These are phyloP conservation scores for Parachaetomium inaequale DNA, from an alignment of 495 filamentous ascomycete species.

Conservation along the genomic window DNA sequence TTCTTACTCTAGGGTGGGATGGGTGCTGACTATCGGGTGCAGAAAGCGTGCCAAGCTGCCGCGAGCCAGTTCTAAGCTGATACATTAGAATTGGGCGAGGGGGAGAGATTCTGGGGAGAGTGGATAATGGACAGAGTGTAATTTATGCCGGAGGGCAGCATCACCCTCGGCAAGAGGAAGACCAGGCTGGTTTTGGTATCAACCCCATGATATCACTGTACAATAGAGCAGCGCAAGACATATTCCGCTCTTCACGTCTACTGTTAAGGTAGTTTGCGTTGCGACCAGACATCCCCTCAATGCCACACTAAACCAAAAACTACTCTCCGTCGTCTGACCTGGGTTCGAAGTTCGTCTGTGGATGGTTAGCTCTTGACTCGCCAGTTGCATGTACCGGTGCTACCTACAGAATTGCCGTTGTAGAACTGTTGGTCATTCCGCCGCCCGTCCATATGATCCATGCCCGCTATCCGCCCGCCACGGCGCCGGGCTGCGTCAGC, in stretches of 20 bases:
- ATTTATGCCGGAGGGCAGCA: not conserved
- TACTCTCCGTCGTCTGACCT: slow-evolving; percentile 47
- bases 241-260: slow-evolving; percentile 1
- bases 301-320: slow-evolving; percentile 32
- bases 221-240: slow-evolving; percentile 2
- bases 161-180: not conserved
- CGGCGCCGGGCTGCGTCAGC: slow-evolving; percentile 3
- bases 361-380: slow-evolving; percentile 11
- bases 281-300: slow-evolving; percentile 9
- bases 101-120: not conserved
- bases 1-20: not conserved
- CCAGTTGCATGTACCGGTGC: not conserved
- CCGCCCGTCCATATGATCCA: slow-evolving; percentile 30
- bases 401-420: slow-evolving; percentile 80
- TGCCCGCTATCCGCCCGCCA: slow-evolving; percentile 26
- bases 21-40: slow-evolving; percentile 20
- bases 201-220: slow-evolving; percentile 7
- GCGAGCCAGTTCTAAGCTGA: slow-evolving; percentile 73
- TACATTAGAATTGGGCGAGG: too few relatives aligned
- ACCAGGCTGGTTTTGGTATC: not conserved
- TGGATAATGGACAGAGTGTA: not conserved
- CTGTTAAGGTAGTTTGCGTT: not conserved
- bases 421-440: slow-evolving; percentile 64
- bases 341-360: slow-evolving; percentile 71
- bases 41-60: slow-evolving; percentile 92